A percentile compares a stretch with the other conserved stretches of the same genome.
Conservation (phyloP, 202 grass and related monocot genomes). For the Bolboschoenoplectus hybrid region DNA sequence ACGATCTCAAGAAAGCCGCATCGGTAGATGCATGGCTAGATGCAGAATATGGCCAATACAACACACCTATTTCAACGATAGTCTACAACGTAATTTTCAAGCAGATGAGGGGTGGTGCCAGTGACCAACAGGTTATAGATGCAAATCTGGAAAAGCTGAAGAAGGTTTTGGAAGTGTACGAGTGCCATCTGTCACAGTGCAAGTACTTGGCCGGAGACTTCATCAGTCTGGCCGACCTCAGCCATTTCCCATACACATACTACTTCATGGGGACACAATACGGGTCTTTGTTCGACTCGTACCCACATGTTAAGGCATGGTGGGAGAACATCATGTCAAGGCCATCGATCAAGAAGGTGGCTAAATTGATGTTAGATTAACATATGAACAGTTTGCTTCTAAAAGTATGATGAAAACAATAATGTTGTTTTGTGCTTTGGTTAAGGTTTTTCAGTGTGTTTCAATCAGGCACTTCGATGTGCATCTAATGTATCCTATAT, state of each 20-base stretch:
- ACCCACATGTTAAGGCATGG: conserved; percentile 71
- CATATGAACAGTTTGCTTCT: background rate
- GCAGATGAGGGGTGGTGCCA: conserved; percentile 36
- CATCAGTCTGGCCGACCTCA: conserved; percentile 62
- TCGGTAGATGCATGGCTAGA: conserved; percentile 60
- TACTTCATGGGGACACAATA: conserved; percentile 56
- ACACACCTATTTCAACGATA: conserved; percentile 6
- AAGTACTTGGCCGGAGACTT: conserved; percentile 79
- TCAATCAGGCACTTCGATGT: background rate
- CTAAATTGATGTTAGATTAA: conserved; percentile 39
- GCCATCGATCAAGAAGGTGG: conserved; percentile 54
- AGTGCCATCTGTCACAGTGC: conserved; percentile 44
- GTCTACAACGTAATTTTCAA: background rate
- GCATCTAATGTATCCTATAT: background rate
- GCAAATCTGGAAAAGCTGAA: conserved; percentile 63
- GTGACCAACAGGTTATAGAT: conserved; percentile 40
- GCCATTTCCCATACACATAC: conserved; percentile 44
- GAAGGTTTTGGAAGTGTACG: conserved; percentile 64
- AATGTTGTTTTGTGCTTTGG: background rate
- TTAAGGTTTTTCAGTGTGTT: background rate
- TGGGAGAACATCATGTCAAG: conserved; percentile 54
- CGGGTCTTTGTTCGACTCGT: conserved; percentile 45
- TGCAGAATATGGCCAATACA: conserved; percentile 47
- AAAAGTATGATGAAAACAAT: background rate
- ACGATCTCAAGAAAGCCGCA: conserved; percentile 10